A percentile compares a stretch with the other conserved stretches of the same genome.
Evolutionary conservation across 148 eudicot species (phyloP).

Genomic region (Vaccinium macrocarpon): DNA sequence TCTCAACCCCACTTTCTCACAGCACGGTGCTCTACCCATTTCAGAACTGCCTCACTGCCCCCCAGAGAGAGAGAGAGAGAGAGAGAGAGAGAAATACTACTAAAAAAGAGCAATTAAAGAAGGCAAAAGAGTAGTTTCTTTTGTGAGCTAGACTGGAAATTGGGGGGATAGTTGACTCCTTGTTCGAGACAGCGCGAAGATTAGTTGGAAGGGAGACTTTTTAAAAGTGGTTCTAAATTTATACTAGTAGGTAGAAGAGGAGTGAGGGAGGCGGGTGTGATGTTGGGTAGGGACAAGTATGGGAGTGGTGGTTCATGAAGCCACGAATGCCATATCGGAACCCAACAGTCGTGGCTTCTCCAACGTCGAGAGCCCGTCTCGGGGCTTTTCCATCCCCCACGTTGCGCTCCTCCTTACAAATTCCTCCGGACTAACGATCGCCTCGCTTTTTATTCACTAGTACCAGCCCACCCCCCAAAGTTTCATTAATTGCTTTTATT

Average conservation of each 20-base stretch:
- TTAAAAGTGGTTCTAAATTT: too few species aligned
- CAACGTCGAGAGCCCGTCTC: conserved; percentile 26
- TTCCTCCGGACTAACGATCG: too few species aligned
- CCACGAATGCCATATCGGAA: conserved; percentile 28
- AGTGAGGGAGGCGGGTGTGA: not conserved
- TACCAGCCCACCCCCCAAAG: not conserved
- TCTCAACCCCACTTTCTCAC: conserved; percentile 72
- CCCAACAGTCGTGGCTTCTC: conserved; percentile 30
- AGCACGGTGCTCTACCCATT: conserved; percentile 94
- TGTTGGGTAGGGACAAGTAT: not conserved
- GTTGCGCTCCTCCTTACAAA: conserved; percentile 16
- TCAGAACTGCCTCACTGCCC: not conserved
- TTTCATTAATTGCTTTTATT: not conserved
- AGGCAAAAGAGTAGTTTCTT: too few species aligned
- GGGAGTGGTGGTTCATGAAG: conserved; percentile 18
- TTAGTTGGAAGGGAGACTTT: too few species aligned
- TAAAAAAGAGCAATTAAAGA: too few species aligned
- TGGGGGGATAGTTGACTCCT: too few species aligned
- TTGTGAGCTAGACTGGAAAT: too few species aligned
- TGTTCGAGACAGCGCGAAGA: too few species aligned
- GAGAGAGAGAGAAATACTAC: too few species aligned
- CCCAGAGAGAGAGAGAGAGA: too few species aligned
- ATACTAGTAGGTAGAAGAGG: not conserved
- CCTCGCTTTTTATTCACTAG: not conserved
- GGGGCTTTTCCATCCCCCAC: conserved; percentile 30